Percentiles rank a stretch among this genome's conserved stretches.
Evolutionary conservation across 306 rosid species (phyloP).

Genomic region (Cajanus cajan): DNA sequence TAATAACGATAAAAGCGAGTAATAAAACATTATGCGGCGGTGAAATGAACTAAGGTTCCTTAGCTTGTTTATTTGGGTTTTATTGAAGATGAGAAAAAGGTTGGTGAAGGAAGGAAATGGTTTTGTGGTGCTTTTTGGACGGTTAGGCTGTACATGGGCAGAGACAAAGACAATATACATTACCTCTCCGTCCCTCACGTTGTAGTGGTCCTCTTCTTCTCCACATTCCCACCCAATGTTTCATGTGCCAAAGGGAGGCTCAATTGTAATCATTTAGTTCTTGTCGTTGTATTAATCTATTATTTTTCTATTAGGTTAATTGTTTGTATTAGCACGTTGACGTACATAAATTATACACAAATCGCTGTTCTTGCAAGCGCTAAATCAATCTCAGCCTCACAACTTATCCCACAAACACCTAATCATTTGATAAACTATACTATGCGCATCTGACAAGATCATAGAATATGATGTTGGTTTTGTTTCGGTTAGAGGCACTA

Average conservation of each 20-base stretch:
- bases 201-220: constrained; percentile 27
- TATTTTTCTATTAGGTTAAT: neutral
- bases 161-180: constrained; percentile 20
- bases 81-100: neutral
- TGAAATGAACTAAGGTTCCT: neutral
- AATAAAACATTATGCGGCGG: no score
- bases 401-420: constrained; percentile 3
- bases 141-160: constrained; percentile 26
- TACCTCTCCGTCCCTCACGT: constrained; percentile 16
- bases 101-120: constrained; percentile 4
- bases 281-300: neutral
- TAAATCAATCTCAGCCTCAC: constrained; percentile 26
- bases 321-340: neutral
- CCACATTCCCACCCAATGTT: neutral
- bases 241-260: neutral
- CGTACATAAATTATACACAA: neutral
- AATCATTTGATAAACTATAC: constrained; percentile 18
- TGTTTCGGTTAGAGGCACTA: neutral
- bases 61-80: no score
- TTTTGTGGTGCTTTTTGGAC: constrained; percentile 25
- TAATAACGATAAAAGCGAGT: no score
- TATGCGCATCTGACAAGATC: neutral
- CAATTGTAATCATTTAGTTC: neutral
- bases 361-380: constrained; percentile 4
- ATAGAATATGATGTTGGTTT: constrained; percentile 12